Evolutionary conservation across 495 filamentous ascomycete genomes (phyloP).

Genomic region (Clohesyomyces aquaticus): DNA sequence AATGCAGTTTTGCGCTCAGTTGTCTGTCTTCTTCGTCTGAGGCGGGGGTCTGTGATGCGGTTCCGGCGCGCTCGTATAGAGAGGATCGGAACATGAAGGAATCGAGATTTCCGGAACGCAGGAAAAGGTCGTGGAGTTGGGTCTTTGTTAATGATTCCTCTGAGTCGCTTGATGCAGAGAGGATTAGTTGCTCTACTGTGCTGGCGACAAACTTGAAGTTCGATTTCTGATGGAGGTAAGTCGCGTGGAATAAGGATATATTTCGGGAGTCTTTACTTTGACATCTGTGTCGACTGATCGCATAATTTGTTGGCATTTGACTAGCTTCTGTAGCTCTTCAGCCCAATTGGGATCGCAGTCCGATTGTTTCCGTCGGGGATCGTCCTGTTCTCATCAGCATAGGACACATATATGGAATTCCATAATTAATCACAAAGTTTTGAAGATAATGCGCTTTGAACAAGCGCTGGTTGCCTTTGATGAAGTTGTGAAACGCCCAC

Average conservation of each 20-base stretch:
- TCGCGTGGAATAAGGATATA: neutral
- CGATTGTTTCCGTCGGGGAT: constrained; percentile 38
- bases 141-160: constrained; percentile 42
- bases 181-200: constrained; percentile 38
- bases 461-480: constrained; percentile 56
- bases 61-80: constrained; percentile 55
- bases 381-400: constrained; percentile 47
- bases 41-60: constrained; percentile 32
- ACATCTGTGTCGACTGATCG: constrained; percentile 45
- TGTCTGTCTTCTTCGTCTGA: constrained; percentile 50
- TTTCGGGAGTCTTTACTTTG: constrained; percentile 41
- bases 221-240: constrained; percentile 23
- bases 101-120: constrained; percentile 29
- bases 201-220: constrained; percentile 35
- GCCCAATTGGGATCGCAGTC: constrained; percentile 54
- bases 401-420: neutral
- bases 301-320: constrained; percentile 54
- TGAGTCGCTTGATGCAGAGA: constrained; percentile 27
- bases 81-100: constrained; percentile 31
- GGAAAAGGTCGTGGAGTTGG: constrained; percentile 44
- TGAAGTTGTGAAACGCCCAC: constrained; percentile 52
- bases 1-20: constrained; percentile 65
- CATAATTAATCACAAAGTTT: constrained; percentile 44
- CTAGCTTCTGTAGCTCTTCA: constrained; percentile 52
- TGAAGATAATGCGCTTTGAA: constrained; percentile 58